Evolutionary conservation across 139 green algal genomes (phyloP).

Genomic region (Pseudopediastrum boryanum): DNA sequence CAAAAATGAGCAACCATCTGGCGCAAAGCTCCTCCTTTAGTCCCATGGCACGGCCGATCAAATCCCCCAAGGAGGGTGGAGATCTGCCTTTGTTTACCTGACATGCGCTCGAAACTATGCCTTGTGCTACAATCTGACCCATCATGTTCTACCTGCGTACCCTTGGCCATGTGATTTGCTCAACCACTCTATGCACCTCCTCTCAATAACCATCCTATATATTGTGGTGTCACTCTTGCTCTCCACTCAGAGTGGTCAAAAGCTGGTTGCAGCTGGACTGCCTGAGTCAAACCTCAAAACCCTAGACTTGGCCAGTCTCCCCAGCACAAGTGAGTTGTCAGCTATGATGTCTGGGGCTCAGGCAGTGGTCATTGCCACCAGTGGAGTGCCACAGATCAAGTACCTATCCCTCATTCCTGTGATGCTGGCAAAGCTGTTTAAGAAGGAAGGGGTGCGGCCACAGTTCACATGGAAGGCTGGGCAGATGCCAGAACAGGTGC

Average conservation of each 20-base stretch:
- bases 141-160: too few species aligned
- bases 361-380: constrained; percentile 62
- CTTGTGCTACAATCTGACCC: too few species aligned
- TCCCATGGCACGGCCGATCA: too few species aligned
- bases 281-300: constrained; percentile 32
- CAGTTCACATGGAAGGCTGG: constrained; percentile 67
- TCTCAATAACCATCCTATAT: neutral
- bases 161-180: too few species aligned
- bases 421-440: constrained; percentile 43
- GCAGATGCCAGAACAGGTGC: constrained; percentile 61
- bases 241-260: neutral
- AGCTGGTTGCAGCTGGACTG: constrained; percentile 30
- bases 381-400: constrained; percentile 48
- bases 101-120: too few species aligned
- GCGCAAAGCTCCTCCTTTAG: too few species aligned
- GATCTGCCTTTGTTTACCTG: too few species aligned
- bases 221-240: neutral
- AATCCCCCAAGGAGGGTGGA: too few species aligned
- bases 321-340: constrained; percentile 6
- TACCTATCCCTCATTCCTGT: constrained; percentile 34
- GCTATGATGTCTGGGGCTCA: constrained; percentile 45
- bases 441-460: constrained; percentile 50
- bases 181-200: too few species aligned
- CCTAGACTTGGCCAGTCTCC: constrained; percentile 34
- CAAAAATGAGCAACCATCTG: too few species aligned